Base-by-base conservation (phyloP, 2,329 filamentous ascomycete genomes). In the Chaetoscypha palmicola region DNA sequence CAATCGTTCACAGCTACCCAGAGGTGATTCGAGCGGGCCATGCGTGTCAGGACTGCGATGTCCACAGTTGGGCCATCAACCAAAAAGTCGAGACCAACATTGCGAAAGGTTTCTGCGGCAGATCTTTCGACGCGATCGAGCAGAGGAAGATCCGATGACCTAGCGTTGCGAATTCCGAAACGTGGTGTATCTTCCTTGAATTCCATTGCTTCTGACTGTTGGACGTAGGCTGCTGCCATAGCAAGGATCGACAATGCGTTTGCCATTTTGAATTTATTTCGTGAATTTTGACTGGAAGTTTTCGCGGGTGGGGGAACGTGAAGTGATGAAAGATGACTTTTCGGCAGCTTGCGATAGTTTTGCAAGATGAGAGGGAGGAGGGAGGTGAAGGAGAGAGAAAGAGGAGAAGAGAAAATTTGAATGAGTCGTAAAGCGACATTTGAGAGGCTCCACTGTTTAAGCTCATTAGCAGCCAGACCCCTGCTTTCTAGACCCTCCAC, bases 101-200 rank as follows among this genome's bases (percentile, higher is more conserved):
- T 50, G 37, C 53, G 46, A 41, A 58, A 61, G 14, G 55, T 24
- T 39, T 57, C 42, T 35, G 54, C 56, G 31, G 58, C 58, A 39
- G 59, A 62, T 17, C 50, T 40, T 45, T 61, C 59, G 20, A 61
- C 56, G 14, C 52, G 43, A 40, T 50, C 53, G 17, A 62, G 49
- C 4, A 53, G 41, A 38, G 57, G 47, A 21, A 61, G 53, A 51
- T 61, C 58, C 41, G 51, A 49, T 23, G 46, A 45, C 48, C 45
- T 49, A 7, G 56, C 52, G 43, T 39, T 50, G 36, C 58, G 55
- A 22, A 59, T 50, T 9, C 41, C 51, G 26, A 52, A 55, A 30
- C 48, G 43, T 14, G 48, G 41, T 31, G 41, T 43, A 17, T 42
- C 30, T 20, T 54, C 36, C 17, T 39, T 26, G 20, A 45, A 28